Evolutionary conservation across 192 early-diverging fungal genomes (phyloP).

Genomic region (Gryganskiella cystojenkinii): DNA sequence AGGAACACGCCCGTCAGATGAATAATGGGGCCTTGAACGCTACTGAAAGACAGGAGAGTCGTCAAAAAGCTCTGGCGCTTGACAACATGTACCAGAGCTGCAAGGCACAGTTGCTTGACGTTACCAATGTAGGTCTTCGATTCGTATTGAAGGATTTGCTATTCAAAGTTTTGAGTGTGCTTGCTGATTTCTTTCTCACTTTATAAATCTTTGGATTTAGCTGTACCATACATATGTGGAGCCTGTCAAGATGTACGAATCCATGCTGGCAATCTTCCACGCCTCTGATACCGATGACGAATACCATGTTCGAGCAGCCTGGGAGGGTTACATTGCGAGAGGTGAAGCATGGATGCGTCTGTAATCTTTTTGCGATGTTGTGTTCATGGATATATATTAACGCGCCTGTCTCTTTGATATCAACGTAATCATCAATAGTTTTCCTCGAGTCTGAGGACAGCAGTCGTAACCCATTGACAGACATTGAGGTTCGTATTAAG

Average conservation of each 20-base stretch:
- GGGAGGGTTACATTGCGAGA: constrained; percentile 43
- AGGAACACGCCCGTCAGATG: not conserved
- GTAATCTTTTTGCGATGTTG: not conserved
- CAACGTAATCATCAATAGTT: not conserved
- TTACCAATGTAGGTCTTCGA: constrained; percentile 20
- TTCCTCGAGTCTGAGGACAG: constrained; percentile 29
- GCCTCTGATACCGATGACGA: constrained; percentile 48
- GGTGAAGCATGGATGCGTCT: constrained; percentile 1
- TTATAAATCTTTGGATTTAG: not conserved
- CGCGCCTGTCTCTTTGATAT: not conserved
- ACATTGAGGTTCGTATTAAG: constrained; percentile 42
- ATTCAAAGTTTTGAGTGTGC: not conserved
- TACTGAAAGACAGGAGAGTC: constrained; percentile 4
- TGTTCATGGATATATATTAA: not conserved
- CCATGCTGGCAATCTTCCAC: constrained; percentile 50
- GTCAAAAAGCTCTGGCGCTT: constrained; percentile 21
- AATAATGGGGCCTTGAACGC: constrained; percentile 2
- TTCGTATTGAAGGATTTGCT: not conserved
- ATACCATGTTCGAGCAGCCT: constrained; percentile 41
- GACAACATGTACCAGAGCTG: constrained; percentile 26
- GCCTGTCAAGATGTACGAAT: constrained; percentile 48
- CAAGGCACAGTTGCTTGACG: constrained; percentile 25
- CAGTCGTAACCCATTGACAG: constrained; percentile 35
- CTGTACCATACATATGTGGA: constrained; percentile 35
- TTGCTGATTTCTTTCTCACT: not conserved